A percentile compares a stretch with the other conserved stretches of the same genome.
Conservation (phyloP, 140 eudicot species). For the Ambrosia hybrid region DNA sequence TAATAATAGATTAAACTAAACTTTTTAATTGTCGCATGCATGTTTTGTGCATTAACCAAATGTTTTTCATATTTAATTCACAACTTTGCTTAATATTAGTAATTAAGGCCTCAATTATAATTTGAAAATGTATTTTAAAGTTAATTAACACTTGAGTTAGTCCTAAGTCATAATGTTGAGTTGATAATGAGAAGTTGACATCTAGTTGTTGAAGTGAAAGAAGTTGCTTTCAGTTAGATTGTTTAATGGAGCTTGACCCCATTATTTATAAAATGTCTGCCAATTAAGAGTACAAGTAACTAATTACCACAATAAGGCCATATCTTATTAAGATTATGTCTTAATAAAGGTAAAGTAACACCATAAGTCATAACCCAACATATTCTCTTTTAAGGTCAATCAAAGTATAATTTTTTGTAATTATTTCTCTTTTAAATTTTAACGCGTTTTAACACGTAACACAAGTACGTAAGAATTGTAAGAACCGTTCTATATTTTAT, state of each 20-base stretch:
- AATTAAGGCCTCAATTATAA: constrained; percentile 2
- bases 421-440: background rate
- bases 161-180: constrained; percentile 10
- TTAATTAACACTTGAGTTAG: background rate
- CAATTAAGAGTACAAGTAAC: constrained; percentile 14
- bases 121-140: background rate
- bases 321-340: constrained; percentile 13
- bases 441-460: background rate
- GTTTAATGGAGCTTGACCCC: constrained; percentile 20
- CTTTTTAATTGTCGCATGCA: background rate
- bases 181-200: constrained; percentile 17
- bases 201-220: constrained; percentile 15
- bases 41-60: constrained; percentile 12
- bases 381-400: constrained; percentile 7
- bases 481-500: too few relatives aligned
- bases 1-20: background rate
- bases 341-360: constrained; percentile 10
- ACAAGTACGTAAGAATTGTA: background rate
- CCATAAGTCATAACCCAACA: background rate
- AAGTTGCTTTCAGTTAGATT: background rate
- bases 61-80: background rate
- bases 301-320: constrained; percentile 17
- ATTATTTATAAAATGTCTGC: constrained; percentile 5
- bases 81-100: background rate
- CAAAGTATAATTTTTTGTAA: background rate